Conservation (phyloP, 495 filamentous ascomycete genomes). For the Trichocladium uniseriatum region DNA sequence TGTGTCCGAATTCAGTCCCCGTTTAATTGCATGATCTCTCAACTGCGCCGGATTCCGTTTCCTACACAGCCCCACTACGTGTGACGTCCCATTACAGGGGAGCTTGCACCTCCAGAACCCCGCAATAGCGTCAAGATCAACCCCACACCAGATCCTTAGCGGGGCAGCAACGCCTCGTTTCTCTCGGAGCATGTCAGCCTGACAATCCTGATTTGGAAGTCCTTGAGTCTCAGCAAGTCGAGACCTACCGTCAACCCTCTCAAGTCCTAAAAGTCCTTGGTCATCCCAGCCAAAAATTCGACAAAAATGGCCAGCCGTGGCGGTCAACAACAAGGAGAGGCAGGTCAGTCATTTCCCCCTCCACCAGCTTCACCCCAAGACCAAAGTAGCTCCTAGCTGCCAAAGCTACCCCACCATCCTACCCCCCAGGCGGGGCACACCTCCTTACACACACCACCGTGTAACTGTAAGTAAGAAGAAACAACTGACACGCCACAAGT, state of each 20-base stretch:
- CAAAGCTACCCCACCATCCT: constrained; percentile 1
- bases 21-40: not conserved
- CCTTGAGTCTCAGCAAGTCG: not conserved
- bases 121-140: not conserved
- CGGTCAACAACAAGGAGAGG: constrained; percentile 13
- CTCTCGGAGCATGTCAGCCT: not conserved
- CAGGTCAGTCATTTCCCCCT: constrained; percentile 9
- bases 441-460: not conserved
- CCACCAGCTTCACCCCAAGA: not conserved
- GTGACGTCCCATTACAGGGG: constrained; percentile 2
- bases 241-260: not conserved
- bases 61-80: not conserved
- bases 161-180: constrained; percentile 1
- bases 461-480: not conserved
- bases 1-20: no score
- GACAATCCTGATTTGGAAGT: not conserved
- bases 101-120: no score
- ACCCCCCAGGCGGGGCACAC: not conserved
- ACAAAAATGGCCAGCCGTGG: constrained; percentile 13
- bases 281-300: not conserved
- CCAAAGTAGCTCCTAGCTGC: not conserved
- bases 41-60: not conserved
- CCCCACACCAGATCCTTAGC: constrained; percentile 1
- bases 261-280: not conserved
- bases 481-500: constrained; percentile 20